A percentile compares a stretch with the other conserved stretches of the same genome.
Conservation (phyloP, 768 basidiomycete genomes). For the Russula sp. region DNA sequence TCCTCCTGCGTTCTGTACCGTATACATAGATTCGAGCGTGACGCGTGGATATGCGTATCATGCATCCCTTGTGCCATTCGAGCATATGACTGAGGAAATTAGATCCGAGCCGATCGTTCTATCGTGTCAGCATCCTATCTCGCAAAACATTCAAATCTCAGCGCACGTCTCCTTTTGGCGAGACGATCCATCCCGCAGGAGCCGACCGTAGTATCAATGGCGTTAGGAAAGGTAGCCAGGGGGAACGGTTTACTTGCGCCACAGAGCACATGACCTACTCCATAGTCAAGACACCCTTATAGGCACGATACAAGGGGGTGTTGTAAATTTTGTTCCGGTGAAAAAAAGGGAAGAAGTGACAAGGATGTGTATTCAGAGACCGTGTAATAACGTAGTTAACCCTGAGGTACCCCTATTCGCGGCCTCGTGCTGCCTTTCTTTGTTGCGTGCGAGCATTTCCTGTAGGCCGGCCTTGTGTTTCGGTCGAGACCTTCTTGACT, state of each 20-base stretch:
- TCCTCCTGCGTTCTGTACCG: slow-evolving; percentile 40
- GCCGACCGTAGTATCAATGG: neutral
- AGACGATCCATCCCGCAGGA: slow-evolving; percentile 42
- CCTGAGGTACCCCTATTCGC: slow-evolving; percentile 14
- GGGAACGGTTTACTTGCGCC: neutral
- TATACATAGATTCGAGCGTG: slow-evolving; percentile 43
- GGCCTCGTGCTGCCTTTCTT: slow-evolving; percentile 47
- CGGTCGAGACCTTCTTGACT: slow-evolving; percentile 35
- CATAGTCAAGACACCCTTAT: neutral
- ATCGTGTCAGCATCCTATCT: slow-evolving; percentile 48
- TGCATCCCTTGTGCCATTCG: slow-evolving; percentile 36
- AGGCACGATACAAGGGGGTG: neutral
- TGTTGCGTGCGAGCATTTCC: slow-evolving; percentile 61
- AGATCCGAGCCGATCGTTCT: slow-evolving; percentile 71
- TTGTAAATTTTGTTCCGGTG: neutral
- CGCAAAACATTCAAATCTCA: slow-evolving; percentile 48
- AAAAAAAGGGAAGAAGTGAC: neutral
- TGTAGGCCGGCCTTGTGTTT: slow-evolving; percentile 61
- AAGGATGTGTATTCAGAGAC: slow-evolving; percentile 7
- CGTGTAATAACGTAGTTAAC: slow-evolving; percentile 22
- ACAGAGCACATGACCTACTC: slow-evolving; percentile 1
- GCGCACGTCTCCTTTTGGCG: slow-evolving; percentile 62
- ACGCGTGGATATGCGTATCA: slow-evolving; percentile 45
- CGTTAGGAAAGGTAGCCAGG: neutral
- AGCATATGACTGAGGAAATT: neutral